Evolutionary conservation across 108 stramenopile genomes (phyloP), one percentile per base, ranked within the genome.

Genomic region (Nannochloropsis salina): DNA sequence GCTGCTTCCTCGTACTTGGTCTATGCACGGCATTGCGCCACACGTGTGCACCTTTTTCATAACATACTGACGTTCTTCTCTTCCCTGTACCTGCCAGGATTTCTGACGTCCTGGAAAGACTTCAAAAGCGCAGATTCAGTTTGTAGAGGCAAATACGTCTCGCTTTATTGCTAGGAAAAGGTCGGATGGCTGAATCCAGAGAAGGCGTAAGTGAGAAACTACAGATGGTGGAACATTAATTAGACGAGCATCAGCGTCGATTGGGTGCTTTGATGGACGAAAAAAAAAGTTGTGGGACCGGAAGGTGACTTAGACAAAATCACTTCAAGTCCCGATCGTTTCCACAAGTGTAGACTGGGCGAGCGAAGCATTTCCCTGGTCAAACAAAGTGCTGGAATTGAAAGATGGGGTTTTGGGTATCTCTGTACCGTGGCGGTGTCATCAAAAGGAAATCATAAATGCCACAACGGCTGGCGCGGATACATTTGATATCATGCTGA

Each of bases 401-500:
- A n/a, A 84, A 74, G 31, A 43, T 2, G 83, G 44, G 9, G 84
- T 84, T 22, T 88, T 88, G 44, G 83, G 84, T 31, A 79, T 88
- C 31, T n/a, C 80, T 21, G 31, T n/a, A 15, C 61, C 42, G 11
- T 88, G 87, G 87, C 87, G 87, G 12, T 44, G 80, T 10, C 81
- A 88, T 44, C 87, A 88, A 42, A 88, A 88, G 42, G 61, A 74
- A n/a, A 88, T 88, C 42, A 43, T 88, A 45, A 88, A 88, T 41
- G 85, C 88, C 31, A 88, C 88, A 6, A 42, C 85, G 6, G 47
- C 84, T 8, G 82, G 82, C 5, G 51, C 61, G 41, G 99, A 99
- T 88, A 96, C 94, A 42, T 99, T 99, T 87, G 97, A 98, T 18
- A 91, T 99, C 47, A 98, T 99, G 97, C 97, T 97, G 2, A 99